Percentiles rank a stretch among this genome's conserved stretches.
Evolutionary conservation across 331 rosid species (phyloP).

Genomic region (Saraca asoca): DNA sequence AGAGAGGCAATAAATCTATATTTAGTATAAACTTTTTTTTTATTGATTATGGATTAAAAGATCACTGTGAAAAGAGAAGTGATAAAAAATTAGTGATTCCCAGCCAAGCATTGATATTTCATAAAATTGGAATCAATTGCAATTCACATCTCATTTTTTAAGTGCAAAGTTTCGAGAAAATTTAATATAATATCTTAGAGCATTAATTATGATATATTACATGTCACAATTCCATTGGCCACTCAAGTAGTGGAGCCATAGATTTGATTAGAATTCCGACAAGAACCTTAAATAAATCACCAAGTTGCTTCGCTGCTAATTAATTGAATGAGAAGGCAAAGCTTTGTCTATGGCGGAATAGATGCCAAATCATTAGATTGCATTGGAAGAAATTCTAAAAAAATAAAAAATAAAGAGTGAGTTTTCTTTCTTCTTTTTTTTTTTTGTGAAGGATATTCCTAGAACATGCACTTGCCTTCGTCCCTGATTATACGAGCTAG

Average conservation of each 20-base stretch:
- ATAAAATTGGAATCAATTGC: too few species aligned
- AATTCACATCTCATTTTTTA: too few species aligned
- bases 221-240: background rate
- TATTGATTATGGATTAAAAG: too few species aligned
- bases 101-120: too few species aligned
- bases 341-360: conserved; percentile 22
- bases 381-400: conserved; percentile 7
- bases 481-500: too few species aligned
- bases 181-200: too few species aligned
- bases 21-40: too few species aligned
- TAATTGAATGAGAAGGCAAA: background rate
- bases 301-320: background rate
- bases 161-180: too few species aligned
- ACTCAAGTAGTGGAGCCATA: background rate
- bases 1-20: too few species aligned
- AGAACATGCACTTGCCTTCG: conserved; percentile 10
- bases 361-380: conserved; percentile 14
- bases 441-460: conserved; percentile 21
- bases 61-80: too few species aligned
- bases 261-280: conserved; percentile 10
- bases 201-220: background rate
- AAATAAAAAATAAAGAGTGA: background rate
- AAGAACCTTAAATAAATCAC: conserved; percentile 1
- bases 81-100: too few species aligned
- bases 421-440: too few species aligned